Base-by-base conservation (phyloP, 331 rosid species). In the Cydonia oblonga region DNA sequence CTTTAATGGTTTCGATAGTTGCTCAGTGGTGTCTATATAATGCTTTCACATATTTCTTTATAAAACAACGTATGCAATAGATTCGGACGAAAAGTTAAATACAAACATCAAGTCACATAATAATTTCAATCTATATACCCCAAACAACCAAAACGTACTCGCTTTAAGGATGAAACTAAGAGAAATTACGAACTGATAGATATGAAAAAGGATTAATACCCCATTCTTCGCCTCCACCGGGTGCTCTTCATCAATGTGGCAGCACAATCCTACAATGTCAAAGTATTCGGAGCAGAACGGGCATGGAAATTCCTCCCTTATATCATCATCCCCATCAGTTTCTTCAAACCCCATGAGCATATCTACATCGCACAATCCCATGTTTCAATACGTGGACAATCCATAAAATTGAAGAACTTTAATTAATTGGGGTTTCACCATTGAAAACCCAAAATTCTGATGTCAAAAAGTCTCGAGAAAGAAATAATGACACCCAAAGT, bases 191-290 rank as follows among this genome's bases (percentile, higher is more conserved):
- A 38, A 53, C 16, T 64, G 56, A 69, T 18, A 35, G 24, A 61
- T 38, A 58, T 7, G 5, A 30, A 24, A 81, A 75, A 66, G 59
- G 60, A 86, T 64, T 5, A 85, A 63, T 93, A 93, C 98, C 92
- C 96, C 98, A 75, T 89, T 91, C 77, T 32, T 86, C 5, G 96
- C 95, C 79, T 91, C 98, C 72, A 86, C 64, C 14, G 91, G 98
- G 82, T 93, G 98, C 81, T 91, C 97, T 76, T 93, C 98, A 60
- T 93, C 98, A 69, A 93, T 91, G 81, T 93, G 97, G 83, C 96
- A 89, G 93, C 97, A 93, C 75, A 93, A 80, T 64, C 98, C 98
- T 46, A 93, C 96, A 57, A 93, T 87, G 75, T 93, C 98, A 69
- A 84, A 91, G 82, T 89, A 93, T 29, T 91, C 97, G 0, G 97